A percentile compares a stretch with the other conserved stretches of the same genome.
phyloP scores from a whole-genome alignment of 768 basidiomycete species.

The Tulasnella sp. region DNA sequence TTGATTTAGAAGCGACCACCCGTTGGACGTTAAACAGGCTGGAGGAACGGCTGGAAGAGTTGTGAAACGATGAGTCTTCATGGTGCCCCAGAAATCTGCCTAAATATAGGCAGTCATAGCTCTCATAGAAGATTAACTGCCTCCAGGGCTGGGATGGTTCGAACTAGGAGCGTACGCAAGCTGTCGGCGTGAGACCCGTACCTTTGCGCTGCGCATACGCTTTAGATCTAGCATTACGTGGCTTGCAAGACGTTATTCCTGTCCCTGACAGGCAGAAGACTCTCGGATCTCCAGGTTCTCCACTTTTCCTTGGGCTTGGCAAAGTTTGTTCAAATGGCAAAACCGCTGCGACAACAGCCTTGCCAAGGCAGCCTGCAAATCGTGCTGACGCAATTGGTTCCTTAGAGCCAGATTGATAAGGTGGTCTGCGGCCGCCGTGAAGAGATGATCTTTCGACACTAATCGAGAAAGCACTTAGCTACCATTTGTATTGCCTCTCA shows the following conservation, averaged over 20 bases:
- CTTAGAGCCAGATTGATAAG: no score
- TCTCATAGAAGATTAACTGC: background rate
- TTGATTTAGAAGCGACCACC: slow-evolving; percentile 82
- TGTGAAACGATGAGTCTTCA: background rate
- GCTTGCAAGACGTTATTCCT: background rate
- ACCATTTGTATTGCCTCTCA: no score
- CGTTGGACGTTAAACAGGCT: background rate
- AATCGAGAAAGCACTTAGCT: no score
- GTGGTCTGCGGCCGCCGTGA: no score
- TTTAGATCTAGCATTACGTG: background rate
- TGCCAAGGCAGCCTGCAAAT: no score
- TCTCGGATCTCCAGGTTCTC: no score
- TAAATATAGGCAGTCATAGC: background rate
- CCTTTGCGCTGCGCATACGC: background rate
- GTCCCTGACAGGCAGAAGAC: background rate
- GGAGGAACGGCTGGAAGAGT: background rate
- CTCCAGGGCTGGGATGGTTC: background rate
- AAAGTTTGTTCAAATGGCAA: no score
- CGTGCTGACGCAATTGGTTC: no score
- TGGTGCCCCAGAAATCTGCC: background rate
- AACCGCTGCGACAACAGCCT: no score
- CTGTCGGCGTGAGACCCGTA: background rate
- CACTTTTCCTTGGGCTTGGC: no score
- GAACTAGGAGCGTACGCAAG: background rate
- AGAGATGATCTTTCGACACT: no score